Base-by-base conservation (phyloP, 2,329 filamentous ascomycete genomes). In the Ceratocystis cubensis region DNA sequence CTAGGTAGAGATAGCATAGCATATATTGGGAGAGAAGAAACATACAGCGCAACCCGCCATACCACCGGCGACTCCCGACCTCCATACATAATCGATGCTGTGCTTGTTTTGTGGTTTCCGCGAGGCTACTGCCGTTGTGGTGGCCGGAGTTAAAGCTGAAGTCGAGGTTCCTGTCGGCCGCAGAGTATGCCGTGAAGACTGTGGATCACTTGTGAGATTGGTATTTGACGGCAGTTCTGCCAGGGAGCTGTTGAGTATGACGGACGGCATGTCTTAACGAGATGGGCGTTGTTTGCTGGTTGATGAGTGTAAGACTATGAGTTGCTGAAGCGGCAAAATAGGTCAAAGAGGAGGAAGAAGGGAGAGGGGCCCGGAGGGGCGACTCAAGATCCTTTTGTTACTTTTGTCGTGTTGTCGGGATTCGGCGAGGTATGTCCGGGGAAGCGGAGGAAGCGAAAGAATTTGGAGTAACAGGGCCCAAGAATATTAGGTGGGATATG, bases 1-100 rank as follows among this genome's bases (percentile, higher is more conserved):
- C 37, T 41, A 10, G 33, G 33, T 37, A 7, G 33, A 8, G 33
- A 37, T 37, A 37, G 8, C 8, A 13, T 13, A 4, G 37, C 48
- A 25, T 6, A 53, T 28, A 44, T n/a, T 20, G 25, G 61, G 25
- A 37, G 15, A 46, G 61, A 8, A 22, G 30, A 28, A 56, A 69
- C 88, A 72, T 84, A 96, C 91, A 70, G 90, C 91, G 78, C 91
- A 96, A 70, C 93, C 94, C 65, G 94, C 94, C 68, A 96, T 71
- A 17, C 94, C 94, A 61, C 94, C 94, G 1, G 94, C 93, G 41
- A 96, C 77, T 44, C 89, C 90, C 69, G 88, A 94, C 71, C 89
- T 85, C 76, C 91, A 81, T 56, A 94, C 79, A 76, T 97, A 97
- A 71, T 96, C 89, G 70, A 88, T 78, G 74, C 87, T 94, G 73